Evolutionary conservation across 176 grass and related monocot genomes (phyloP).

Genomic region (Aegilops longissima): DNA sequence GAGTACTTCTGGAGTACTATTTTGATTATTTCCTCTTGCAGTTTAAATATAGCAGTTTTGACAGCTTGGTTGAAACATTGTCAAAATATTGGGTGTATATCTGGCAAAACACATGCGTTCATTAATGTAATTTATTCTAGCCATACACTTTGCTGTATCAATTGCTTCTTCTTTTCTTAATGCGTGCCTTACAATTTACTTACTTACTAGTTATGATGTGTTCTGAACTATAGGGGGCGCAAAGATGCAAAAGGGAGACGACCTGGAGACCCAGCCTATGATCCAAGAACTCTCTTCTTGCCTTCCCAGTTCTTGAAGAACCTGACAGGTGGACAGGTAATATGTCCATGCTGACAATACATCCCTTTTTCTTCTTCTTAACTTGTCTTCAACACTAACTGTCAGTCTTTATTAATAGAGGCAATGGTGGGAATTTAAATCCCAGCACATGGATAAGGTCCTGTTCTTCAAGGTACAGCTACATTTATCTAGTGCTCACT

Average conservation of each 20-base stretch:
- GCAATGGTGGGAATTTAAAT: conserved; percentile 99
- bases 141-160: conserved; percentile 9
- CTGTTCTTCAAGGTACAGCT: conserved; percentile 89
- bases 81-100: background rate
- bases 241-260: conserved; percentile 77
- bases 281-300: conserved; percentile 79
- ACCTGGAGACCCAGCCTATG: conserved; percentile 59
- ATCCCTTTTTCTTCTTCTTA: conserved; percentile 1
- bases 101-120: background rate
- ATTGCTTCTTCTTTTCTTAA: background rate
- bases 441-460: conserved; percentile 97
- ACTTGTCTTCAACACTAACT: conserved; percentile 24
- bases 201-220: conserved; percentile 7
- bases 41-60: conserved; percentile 1
- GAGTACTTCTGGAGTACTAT: conserved; percentile 33
- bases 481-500: conserved; percentile 13
- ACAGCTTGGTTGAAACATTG: background rate
- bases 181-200: background rate
- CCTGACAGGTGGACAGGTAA: conserved; percentile 87
- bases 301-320: conserved; percentile 76
- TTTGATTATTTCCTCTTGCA: background rate
- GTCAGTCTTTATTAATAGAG: conserved; percentile 54
- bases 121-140: background rate
- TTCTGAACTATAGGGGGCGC: conserved; percentile 51
- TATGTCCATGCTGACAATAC: conserved; percentile 1